A percentile compares a stretch with the other conserved stretches of the same genome.
Conservation (phyloP, 208 protist genomes). For the Naegleria gruberi region DNA sequence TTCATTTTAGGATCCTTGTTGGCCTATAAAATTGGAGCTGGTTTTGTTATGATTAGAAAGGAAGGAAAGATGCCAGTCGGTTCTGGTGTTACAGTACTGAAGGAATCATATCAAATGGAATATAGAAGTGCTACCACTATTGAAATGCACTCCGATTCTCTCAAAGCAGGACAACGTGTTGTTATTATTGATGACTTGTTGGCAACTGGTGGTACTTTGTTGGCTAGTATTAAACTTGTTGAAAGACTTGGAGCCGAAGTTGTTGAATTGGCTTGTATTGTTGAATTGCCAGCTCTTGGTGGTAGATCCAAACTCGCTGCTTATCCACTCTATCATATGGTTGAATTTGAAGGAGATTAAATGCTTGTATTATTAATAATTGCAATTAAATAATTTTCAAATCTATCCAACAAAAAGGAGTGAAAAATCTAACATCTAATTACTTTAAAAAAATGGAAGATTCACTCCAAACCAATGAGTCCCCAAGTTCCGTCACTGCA, state of each 20-base stretch:
- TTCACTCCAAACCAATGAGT: too few relatives aligned
- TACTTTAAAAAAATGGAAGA: too few relatives aligned
- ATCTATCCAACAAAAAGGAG: too few relatives aligned
- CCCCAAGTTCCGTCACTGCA: too few relatives aligned
- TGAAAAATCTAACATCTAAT: too few relatives aligned
- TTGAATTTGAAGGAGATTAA: constrained; percentile 18
- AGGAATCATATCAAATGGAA: constrained; percentile 10
- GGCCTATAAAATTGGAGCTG: neutral
- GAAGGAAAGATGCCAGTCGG: constrained; percentile 2
- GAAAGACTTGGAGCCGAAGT: neutral
- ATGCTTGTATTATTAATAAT: too few relatives aligned
- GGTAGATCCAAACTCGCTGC: neutral
- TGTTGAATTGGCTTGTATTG: neutral
- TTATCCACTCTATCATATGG: neutral
- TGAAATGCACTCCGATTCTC: constrained; percentile 20
- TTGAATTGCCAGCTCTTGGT: neutral
- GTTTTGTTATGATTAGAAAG: constrained; percentile 21
- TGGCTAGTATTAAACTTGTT: neutral
- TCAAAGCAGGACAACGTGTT: neutral
- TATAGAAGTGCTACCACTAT: constrained; percentile 10
- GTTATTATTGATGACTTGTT: constrained; percentile 28
- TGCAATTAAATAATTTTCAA: too few relatives aligned
- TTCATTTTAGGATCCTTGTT: constrained; percentile 22
- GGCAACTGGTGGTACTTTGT: constrained; percentile 9
- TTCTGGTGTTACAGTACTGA: neutral